These are phyloP conservation scores for Knufia fluminis DNA, from an alignment of 2,329 filamentous ascomycete species.

Conservation along the genomic window DNA sequence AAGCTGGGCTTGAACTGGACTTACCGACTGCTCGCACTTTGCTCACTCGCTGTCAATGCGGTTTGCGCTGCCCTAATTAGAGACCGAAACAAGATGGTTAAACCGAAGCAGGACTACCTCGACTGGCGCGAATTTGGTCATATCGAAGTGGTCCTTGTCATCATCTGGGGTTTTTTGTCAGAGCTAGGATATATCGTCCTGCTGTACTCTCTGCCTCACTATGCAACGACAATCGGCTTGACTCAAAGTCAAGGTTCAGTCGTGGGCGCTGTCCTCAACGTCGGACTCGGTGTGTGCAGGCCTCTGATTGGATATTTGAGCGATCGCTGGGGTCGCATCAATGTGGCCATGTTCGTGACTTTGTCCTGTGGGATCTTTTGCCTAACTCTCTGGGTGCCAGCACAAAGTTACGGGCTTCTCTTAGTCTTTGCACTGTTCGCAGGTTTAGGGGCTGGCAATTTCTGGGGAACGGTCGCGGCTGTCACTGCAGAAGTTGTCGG, in stretches of 20 bases:
- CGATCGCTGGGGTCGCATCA: constrained; percentile 37
- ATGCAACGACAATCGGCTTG: constrained; percentile 37
- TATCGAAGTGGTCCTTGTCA: constrained; percentile 21
- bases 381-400: constrained; percentile 40
- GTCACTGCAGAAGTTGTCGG: constrained; percentile 17
- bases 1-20: constrained; percentile 34
- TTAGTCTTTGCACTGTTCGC: constrained; percentile 36
- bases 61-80: constrained; percentile 23
- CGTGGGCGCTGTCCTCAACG: constrained; percentile 37
- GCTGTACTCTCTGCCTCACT: constrained; percentile 40
- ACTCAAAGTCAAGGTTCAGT: constrained; percentile 31
- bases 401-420: constrained; percentile 33
- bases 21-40: constrained; percentile 8
- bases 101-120: constrained; percentile 20
- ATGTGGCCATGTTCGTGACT: constrained; percentile 33
- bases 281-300: constrained; percentile 40
- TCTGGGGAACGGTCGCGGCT: constrained; percentile 29
- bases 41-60: constrained; percentile 3
- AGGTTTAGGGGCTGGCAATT: constrained; percentile 39
- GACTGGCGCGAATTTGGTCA: constrained; percentile 20
- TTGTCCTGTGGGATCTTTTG: constrained; percentile 31
- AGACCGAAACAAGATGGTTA: constrained; percentile 23
- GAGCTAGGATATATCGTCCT: constrained; percentile 42
- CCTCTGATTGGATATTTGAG: constrained; percentile 39
- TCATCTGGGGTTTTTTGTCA: constrained; percentile 35